phyloP scores from a whole-genome alignment of 192 early-diverging fungal species.

The Umbelopsis sp. region DNA sequence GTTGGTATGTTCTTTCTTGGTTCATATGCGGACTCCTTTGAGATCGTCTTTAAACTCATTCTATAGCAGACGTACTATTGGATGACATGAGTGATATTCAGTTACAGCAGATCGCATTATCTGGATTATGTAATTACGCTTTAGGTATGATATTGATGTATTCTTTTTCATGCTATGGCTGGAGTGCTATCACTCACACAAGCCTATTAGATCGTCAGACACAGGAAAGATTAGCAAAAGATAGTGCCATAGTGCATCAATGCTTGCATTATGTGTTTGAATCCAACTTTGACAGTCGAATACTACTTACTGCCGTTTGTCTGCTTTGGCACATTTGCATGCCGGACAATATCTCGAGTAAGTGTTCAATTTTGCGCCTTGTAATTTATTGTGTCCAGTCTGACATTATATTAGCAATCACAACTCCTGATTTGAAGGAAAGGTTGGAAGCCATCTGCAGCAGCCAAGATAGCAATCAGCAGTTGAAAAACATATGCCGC shows the following conservation, averaged over 20 bases:
- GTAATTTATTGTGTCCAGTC: neutral
- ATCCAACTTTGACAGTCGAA: neutral
- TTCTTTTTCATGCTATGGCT: too few relatives aligned
- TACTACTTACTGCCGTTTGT: neutral
- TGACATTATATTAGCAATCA: neutral
- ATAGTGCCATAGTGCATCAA: neutral
- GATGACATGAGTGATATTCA: neutral
- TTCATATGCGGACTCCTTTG: neutral
- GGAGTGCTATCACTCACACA: neutral
- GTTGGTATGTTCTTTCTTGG: neutral
- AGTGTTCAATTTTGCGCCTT: neutral
- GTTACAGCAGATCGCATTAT: neutral
- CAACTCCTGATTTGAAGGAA: neutral
- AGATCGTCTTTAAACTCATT: neutral
- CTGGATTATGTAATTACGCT: neutral
- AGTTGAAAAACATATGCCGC: neutral
- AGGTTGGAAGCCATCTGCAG: neutral
- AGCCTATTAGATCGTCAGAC: neutral
- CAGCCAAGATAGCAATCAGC: neutral
- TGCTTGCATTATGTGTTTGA: neutral
- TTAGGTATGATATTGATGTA: neutral
- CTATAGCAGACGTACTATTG: neutral
- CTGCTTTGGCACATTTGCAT: slow-evolving; percentile 11
- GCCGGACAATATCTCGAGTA: neutral
- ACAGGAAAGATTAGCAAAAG: neutral